These are phyloP conservation scores for Aristolochia californica DNA, from an alignment of 164 flowering plant genomes.

Conservation along the genomic window DNA sequence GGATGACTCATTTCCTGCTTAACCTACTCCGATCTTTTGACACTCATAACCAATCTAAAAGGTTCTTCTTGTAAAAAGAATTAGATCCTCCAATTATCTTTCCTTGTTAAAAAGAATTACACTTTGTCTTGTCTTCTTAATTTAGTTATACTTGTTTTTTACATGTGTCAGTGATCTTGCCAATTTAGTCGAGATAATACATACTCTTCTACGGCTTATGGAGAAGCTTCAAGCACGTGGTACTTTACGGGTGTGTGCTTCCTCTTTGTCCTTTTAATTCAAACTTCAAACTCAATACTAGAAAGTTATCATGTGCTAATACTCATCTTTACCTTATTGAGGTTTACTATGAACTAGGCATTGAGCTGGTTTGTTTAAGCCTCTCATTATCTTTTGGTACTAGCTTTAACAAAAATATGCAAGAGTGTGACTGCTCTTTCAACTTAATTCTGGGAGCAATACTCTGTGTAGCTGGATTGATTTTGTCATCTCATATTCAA, in stretches of 20 bases:
- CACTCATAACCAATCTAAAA: constrained; percentile 70
- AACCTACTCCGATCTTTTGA: constrained; percentile 61
- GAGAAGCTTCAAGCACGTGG: constrained; percentile 86
- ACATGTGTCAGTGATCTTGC: constrained; percentile 68
- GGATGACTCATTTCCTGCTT: constrained; percentile 79
- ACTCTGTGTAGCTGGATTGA: no score
- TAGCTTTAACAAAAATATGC: no score
- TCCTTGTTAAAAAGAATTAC: not conserved
- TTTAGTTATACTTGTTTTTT: constrained; percentile 4
- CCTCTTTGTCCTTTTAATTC: not conserved
- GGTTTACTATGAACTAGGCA: no score
- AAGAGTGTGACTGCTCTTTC: no score
- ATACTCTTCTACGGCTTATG: constrained; percentile 58
- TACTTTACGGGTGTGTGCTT: constrained; percentile 56
- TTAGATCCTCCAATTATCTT: not conserved
- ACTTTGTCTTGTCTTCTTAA: not conserved
- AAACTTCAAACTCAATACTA: not conserved
- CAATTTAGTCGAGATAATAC: constrained; percentile 73
- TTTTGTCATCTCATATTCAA: no score
- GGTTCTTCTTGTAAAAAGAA: constrained; percentile 24
- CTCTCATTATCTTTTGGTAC: no score
- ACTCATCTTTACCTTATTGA: no score
- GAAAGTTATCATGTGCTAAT: not conserved
- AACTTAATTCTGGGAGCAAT: no score
- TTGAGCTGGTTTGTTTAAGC: no score